These are phyloP conservation scores for Nothopassalora personata DNA, from an alignment of 2,329 filamentous ascomycete species.

Conservation along the genomic window DNA sequence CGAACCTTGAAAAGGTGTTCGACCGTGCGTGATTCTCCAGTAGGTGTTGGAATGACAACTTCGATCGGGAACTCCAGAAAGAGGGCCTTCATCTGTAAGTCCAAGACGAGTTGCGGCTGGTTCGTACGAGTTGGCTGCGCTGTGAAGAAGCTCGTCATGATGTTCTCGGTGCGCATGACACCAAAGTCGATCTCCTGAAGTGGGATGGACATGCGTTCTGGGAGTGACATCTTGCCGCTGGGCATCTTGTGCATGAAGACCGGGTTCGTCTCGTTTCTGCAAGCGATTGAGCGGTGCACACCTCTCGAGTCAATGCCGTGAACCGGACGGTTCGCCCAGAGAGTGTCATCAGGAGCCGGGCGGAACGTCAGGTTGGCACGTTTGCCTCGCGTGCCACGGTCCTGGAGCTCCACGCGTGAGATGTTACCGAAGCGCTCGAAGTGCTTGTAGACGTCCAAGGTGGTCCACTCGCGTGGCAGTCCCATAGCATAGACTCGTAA, in stretches of 20 bases:
- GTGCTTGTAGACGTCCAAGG: conserved; percentile 19
- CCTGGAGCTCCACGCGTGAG: conserved; percentile 18
- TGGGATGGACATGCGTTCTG: conserved; percentile 18
- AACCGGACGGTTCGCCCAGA: conserved; percentile 15
- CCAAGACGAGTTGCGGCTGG: conserved; percentile 36
- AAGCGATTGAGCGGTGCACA: conserved; percentile 1
- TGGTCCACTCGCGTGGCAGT: conserved; percentile 20
- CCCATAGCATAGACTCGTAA: conserved; percentile 10
- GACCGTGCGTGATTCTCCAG: background rate
- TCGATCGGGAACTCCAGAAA: conserved; percentile 39
- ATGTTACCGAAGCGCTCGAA: conserved; percentile 16
- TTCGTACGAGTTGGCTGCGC: conserved; percentile 24
- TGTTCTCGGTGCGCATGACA: conserved; percentile 47
- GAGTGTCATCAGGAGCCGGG: conserved; percentile 17
- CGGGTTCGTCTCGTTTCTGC: conserved; percentile 3
- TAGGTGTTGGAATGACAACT: background rate
- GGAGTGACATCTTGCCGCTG: conserved; percentile 5
- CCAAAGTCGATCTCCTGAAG: conserved; percentile 55
- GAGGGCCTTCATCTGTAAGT: conserved; percentile 42
- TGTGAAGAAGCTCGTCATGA: conserved; percentile 57
- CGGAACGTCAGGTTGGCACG: conserved; percentile 19
- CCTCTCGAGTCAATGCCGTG: conserved; percentile 4
- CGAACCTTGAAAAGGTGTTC: conserved; percentile 18
- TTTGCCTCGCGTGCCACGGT: background rate
- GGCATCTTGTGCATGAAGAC: conserved; percentile 6